These are phyloP conservation scores for Uromyces viciae-fabae DNA, from an alignment of 1,284 basidiomycete species.

Conservation along the genomic window DNA sequence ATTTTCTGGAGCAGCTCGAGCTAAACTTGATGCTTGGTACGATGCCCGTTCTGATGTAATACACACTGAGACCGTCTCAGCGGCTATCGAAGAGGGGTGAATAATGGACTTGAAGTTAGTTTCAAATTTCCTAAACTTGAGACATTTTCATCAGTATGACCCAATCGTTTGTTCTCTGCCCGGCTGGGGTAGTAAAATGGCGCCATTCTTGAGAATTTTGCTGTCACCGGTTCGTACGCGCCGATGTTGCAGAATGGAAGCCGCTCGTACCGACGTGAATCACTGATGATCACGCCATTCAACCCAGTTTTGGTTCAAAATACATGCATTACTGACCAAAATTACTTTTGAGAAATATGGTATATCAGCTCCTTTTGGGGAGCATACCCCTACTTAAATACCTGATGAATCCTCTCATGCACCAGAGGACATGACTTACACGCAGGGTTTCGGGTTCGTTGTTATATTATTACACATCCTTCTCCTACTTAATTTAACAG, in stretches of 20 bases:
- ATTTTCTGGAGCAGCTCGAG: too few species aligned
- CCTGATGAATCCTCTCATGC: not conserved
- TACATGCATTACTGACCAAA: not conserved
- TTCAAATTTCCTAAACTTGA: too few species aligned
- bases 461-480: not conserved
- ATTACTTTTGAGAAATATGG: not conserved
- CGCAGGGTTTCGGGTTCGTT: not conserved
- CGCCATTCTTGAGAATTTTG: conserved; percentile 13
- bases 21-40: too few species aligned
- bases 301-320: not conserved
- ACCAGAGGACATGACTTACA: not conserved
- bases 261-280: not conserved
- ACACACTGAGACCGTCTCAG: too few species aligned
- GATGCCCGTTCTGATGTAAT: too few species aligned
- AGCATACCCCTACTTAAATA: not conserved
- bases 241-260: conserved; percentile 1
- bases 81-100: too few species aligned
- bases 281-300: conserved; percentile 29
- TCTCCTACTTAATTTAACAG: conserved; percentile 7
- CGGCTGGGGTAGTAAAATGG: conserved; percentile 15
- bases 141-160: too few species aligned
- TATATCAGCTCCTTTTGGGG: not conserved
- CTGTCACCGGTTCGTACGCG: conserved; percentile 10
- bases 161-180: too few species aligned
- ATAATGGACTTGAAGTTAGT: too few species aligned